Base-by-base conservation (phyloP, 1,139 yeast genomes). In the Hansenula sp. region DNA sequence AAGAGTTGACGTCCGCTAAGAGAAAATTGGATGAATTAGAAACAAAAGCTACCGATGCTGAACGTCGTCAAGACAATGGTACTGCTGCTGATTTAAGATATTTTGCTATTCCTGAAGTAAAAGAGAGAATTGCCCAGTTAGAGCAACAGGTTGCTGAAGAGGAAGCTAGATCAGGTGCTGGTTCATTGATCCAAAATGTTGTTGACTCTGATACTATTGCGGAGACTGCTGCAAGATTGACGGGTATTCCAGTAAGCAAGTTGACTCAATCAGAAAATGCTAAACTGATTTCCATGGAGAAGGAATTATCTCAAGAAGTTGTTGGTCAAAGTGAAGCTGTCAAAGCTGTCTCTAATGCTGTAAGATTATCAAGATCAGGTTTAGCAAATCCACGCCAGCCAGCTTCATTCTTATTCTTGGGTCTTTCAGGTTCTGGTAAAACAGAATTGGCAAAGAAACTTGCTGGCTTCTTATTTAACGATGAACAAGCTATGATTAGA, bases 211-310 rank as follows among this genome's bases (percentile, higher is more conserved):
- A 93, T 48, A 91, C 90, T 55, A 94, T 93, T 56, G 88, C 97
- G 28, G 98, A 93, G 66, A 93, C 98, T 28, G 97, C 97, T 27
- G 98, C 99, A 3, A 79, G 96, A 62, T 76, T 94, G 57, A 93
- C 99, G 12, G 99, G 99, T 62, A 91, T 93, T 50, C 99, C 99
- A n/a, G 98, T 93, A n/a, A 79, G 86, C 53, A 93, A 93, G 68
- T 77, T 93, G 59, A 86, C 96, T 4, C 96, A 90, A 68, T 95
- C 97, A 28, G 99, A 93, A 67, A 93, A 93, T 65, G 72, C 89
- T 47, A 91, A 91, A 70, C 81, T 93, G 61, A 89, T 93, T 60
- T 86, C 85, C 60, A 93, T 93, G 98, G 99, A 93, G 68, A 81
- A 76, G 54, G 96, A 81, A 50, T 76, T 93, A 48, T 74, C 95